Base-by-base conservation (phyloP, 2,329 filamentous ascomycete species). In the Metarhizium sp. region DNA sequence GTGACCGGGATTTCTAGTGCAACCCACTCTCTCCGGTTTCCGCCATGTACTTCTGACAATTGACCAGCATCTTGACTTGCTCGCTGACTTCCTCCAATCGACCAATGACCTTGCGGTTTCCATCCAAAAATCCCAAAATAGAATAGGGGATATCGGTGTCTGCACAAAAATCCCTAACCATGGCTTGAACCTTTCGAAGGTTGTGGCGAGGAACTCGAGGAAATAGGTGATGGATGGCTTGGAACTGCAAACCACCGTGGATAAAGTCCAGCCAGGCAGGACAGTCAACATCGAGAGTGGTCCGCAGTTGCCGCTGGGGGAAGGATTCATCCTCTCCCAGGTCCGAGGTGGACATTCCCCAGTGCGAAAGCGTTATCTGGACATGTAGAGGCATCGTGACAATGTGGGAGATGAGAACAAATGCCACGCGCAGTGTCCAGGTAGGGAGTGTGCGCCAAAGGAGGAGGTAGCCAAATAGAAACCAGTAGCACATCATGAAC, bases 211-310 rank as follows among this genome's bases (percentile, higher is more conserved):
- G 86, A 53, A 88, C 75, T 4, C 86, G 76, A 2, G 86, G 85
- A 63, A 84, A 88, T 11, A 88, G 68, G 61, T 89, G 85, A 67
- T 89, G 85, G 2, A 88, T 78, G 6, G 80, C 84, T 68, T 88
- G 86, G 70, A 88, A 89, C 69, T 88, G 86, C 32, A 89, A 73
- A 1, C 86, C 86, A 51, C 86, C 86, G 66, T 89, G 85, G 64
- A 87, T 76, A 61, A 84, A 88, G 66, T 89, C 86, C 30, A 89
- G 71, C 86, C 85, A 89, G 29, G 76, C 72, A 0, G 86, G 86
- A 68, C 85, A 88, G 62, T 87, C 84, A 50, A 89, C 81, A 62
- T 89, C 86, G 84, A 88, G 87, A 30, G 85, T 88, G 3, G 85
- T 88, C 48, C 85, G 78, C 42, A 88, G 72, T 76, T 86, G 85